These are phyloP conservation scores for Leccinum barrowsii DNA, from an alignment of 768 basidiomycete species.

Conservation along the genomic window DNA sequence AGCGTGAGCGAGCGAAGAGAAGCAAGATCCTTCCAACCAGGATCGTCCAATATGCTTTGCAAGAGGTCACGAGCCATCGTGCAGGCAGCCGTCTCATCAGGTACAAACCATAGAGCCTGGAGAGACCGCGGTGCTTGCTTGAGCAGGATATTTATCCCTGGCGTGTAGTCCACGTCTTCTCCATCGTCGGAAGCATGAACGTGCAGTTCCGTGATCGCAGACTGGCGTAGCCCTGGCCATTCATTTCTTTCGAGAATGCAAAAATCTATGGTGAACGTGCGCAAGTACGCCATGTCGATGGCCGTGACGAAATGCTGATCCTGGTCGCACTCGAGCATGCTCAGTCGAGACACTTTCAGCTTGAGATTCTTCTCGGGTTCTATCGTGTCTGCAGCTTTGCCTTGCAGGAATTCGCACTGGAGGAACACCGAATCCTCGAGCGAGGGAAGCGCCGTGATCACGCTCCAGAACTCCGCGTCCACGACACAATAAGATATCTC, in stretches of 20 bases:
- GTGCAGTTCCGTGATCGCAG: neutral
- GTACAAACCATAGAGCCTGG: neutral
- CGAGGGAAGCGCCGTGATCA: neutral
- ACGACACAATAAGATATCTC: rapidly evolving
- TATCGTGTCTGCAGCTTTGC: neutral
- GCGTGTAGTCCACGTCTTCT: neutral
- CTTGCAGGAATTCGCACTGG: neutral
- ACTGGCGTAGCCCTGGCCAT: neutral
- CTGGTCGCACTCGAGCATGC: neutral
- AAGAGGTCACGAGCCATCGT: neutral
- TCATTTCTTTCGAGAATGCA: neutral
- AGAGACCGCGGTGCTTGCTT: neutral
- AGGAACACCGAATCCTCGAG: neutral
- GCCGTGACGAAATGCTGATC: neutral
- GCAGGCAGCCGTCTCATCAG: neutral
- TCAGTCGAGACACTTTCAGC: neutral
- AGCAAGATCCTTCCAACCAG: neutral
- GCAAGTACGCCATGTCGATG: neutral
- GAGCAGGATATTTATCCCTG: neutral
- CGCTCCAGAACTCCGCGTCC: neutral
- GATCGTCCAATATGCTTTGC: neutral
- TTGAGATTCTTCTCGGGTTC: neutral
- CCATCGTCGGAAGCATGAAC: neutral
- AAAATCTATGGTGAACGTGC: neutral
- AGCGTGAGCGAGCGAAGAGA: neutral